Conservation (phyloP, 441 rosid species). For the Brassica hybrid region DNA sequence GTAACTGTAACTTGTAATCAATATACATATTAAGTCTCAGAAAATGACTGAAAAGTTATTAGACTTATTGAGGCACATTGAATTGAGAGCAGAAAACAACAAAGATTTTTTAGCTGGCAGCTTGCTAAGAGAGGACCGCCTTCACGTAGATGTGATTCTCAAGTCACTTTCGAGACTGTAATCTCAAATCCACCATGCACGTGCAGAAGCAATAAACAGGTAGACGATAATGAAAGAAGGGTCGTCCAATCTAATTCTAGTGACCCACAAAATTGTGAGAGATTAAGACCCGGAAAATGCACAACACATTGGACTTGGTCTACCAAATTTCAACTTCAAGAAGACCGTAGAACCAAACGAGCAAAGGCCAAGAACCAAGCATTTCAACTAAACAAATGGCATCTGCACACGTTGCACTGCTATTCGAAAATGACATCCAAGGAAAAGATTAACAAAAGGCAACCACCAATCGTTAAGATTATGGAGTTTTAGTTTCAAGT, state of each 20-base stretch:
- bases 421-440: slow-evolving; percentile 5
- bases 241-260: slow-evolving; percentile 29
- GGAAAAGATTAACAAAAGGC: neutral
- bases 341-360: slow-evolving; percentile 5
- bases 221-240: slow-evolving; percentile 31
- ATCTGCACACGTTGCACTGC: slow-evolving; percentile 12
- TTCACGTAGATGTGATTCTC: slow-evolving; percentile 32
- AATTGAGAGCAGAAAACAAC: slow-evolving; percentile 24
- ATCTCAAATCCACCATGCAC: slow-evolving; percentile 36
- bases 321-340: slow-evolving; percentile 16
- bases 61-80: slow-evolving; percentile 12
- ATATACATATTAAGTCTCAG: neutral
- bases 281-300: slow-evolving; percentile 25
- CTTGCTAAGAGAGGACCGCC: slow-evolving; percentile 32
- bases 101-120: slow-evolving; percentile 37
- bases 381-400: neutral
- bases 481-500: too few relatives aligned
- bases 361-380: slow-evolving; percentile 24
- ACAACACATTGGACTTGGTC: slow-evolving; percentile 32
- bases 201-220: slow-evolving; percentile 34
- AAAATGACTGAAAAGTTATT: slow-evolving; percentile 28
- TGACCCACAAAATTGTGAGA: slow-evolving; percentile 38
- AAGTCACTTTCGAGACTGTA: slow-evolving; percentile 35
- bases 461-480: slow-evolving; percentile 14
- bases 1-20: slow-evolving; percentile 24